phyloP scores from a whole-genome alignment of 2,329 filamentous ascomycete species.

The Fusarium devonianum region DNA sequence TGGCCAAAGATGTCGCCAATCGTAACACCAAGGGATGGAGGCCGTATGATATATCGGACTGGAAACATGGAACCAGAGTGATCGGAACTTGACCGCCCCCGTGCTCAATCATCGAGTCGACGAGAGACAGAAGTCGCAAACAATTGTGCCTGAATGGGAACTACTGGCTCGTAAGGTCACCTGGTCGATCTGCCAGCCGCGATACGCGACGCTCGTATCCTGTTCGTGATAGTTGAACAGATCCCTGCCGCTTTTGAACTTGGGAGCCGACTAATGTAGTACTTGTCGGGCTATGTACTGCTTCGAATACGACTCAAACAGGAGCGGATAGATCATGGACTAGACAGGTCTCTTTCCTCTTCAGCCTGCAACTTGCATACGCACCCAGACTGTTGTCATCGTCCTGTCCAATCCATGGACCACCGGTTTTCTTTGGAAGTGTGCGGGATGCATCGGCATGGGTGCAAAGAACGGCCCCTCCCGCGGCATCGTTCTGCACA shows the following conservation, averaged over 20 bases:
- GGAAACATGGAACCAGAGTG: too few species aligned
- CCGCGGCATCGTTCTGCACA: constrained; percentile 32
- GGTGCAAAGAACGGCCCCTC: constrained; percentile 40
- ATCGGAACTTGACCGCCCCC: too few species aligned
- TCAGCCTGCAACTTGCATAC: constrained; percentile 10
- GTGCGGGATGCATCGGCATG: constrained; percentile 36
- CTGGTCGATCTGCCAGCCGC: neutral
- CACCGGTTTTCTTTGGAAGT: constrained; percentile 4
- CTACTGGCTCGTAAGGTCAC: neutral
- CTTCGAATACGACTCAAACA: too few species aligned
- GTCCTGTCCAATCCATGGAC: constrained; percentile 25
- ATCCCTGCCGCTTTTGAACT: constrained; percentile 7
- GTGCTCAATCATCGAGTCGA: too few species aligned
- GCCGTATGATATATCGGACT: neutral
- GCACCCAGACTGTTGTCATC: constrained; percentile 22
- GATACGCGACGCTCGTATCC: neutral
- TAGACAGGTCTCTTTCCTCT: constrained; percentile 8
- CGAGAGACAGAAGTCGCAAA: too few species aligned
- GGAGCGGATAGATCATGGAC: constrained; percentile 25
- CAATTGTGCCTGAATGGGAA: neutral
- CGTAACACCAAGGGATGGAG: constrained; percentile 5
- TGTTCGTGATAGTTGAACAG: neutral
- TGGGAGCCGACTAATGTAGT: constrained; percentile 8
- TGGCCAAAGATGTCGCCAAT: neutral
- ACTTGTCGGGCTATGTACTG: constrained; percentile 9